A percentile compares a stretch with the other conserved stretches of the same genome.
phyloP scores from a whole-genome alignment of 1,139 yeast genomes.

The Candida mesenterica region DNA sequence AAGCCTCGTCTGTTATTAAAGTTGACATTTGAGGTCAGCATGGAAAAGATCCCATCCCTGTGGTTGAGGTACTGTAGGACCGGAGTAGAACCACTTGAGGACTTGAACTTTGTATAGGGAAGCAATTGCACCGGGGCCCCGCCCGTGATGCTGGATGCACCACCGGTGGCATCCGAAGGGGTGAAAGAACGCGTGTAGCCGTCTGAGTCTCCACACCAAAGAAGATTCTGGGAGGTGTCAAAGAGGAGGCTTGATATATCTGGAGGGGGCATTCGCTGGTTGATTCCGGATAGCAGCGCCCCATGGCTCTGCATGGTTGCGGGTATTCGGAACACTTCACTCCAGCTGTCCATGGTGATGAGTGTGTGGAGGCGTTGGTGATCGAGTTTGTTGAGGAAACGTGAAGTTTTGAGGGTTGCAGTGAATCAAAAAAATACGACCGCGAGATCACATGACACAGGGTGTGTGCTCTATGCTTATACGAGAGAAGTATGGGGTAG shows the following conservation, averaged over 20 bases:
- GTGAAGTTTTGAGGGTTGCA: no score
- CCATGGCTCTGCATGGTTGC: constrained; percentile 17
- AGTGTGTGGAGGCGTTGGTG: no score
- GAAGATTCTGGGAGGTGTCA: constrained; percentile 67
- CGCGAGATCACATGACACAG: no score
- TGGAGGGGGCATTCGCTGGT: constrained; percentile 4
- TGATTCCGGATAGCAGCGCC: constrained; percentile 1
- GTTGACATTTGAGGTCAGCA: constrained; percentile 52
- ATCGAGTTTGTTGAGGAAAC: no score
- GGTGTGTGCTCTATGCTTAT: no score
- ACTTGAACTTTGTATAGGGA: constrained; percentile 53
- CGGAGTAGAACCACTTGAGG: constrained; percentile 36
- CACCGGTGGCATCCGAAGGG: constrained; percentile 20
- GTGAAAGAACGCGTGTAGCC: constrained; percentile 36
- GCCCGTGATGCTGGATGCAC: neutral
- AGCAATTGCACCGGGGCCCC: constrained; percentile 22
- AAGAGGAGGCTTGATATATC: constrained; percentile 46
- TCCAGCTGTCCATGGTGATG: constrained; percentile 20
- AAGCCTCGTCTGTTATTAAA: constrained; percentile 61
- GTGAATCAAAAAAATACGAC: no score
- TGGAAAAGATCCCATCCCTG: constrained; percentile 56
- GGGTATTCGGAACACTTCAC: constrained; percentile 28
- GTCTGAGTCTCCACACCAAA: constrained; percentile 81
- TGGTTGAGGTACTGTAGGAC: constrained; percentile 53
- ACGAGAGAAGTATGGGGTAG: no score